These are phyloP conservation scores for Suillus fuscotomentosus DNA, from an alignment of 768 basidiomycete genomes.

Conservation along the genomic window DNA sequence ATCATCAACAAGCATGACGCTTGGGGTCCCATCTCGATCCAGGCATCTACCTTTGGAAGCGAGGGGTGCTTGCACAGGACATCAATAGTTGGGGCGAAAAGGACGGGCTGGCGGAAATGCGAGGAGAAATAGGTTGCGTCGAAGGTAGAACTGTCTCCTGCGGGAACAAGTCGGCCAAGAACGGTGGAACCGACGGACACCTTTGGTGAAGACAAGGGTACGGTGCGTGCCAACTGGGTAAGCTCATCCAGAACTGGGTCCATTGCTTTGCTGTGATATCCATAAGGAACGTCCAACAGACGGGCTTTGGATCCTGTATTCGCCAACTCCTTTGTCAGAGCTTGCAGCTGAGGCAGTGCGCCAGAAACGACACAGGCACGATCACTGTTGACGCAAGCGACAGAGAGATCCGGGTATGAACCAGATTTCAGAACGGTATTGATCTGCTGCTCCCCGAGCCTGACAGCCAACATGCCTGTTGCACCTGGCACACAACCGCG, in stretches of 20 bases:
- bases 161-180: conserved; percentile 47
- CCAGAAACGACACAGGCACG: conserved; percentile 62
- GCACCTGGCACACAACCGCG: conserved; percentile 40
- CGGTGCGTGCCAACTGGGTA: conserved; percentile 32
- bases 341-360: conserved; percentile 39
- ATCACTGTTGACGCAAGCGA: conserved; percentile 65
- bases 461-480: conserved; percentile 65
- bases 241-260: conserved; percentile 52
- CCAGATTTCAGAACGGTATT: conserved; percentile 31
- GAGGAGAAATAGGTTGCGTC: conserved; percentile 51
- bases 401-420: conserved; percentile 37
- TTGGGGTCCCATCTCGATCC: conserved; percentile 26
- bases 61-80: conserved; percentile 32
- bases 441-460: conserved; percentile 34
- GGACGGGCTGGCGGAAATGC: conserved; percentile 60
- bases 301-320: conserved; percentile 37
- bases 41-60: conserved; percentile 37
- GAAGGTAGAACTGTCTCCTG: conserved; percentile 51
- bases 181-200: conserved; percentile 67
- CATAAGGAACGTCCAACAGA: conserved; percentile 55
- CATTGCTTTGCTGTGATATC: conserved; percentile 70
- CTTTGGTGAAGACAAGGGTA: conserved; percentile 44
- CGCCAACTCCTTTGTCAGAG: conserved; percentile 43
- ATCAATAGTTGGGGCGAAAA: conserved; percentile 51
- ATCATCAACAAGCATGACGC: conserved; percentile 57